Evolutionary conservation across 805 yeast genomes (phyloP).

Genomic region (Candida alai): DNA sequence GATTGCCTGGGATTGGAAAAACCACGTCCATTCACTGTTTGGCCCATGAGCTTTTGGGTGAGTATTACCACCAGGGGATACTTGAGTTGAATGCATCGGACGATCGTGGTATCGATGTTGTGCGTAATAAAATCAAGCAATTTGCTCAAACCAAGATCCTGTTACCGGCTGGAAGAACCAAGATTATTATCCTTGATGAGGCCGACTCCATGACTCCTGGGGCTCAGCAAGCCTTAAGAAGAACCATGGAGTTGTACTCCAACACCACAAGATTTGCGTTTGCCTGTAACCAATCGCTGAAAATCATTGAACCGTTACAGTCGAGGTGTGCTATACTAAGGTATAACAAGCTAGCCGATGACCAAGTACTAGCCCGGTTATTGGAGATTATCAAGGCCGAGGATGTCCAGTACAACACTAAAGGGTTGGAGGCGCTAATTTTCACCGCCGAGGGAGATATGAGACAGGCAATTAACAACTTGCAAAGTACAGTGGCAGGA

Average conservation of each 20-base stretch:
- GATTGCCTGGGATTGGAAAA: slow-evolving; percentile 96
- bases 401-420: slow-evolving; percentile 73
- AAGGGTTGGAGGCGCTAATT: slow-evolving; percentile 87
- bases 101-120: slow-evolving; percentile 96
- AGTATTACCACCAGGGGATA: slow-evolving; percentile 72
- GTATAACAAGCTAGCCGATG: slow-evolving; percentile 76
- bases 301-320: slow-evolving; percentile 95
- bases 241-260: slow-evolving; percentile 96
- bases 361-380: slow-evolving; percentile 75
- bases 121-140: slow-evolving; percentile 86
- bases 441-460: slow-evolving; percentile 98
- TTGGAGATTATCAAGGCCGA: slow-evolving; percentile 68
- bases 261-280: slow-evolving; percentile 96
- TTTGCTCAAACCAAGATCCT: slow-evolving; percentile 93
- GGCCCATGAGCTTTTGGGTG: slow-evolving; percentile 79
- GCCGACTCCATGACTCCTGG: slow-evolving; percentile 97
- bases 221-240: slow-evolving; percentile 89
- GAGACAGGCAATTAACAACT: slow-evolving; percentile 95
- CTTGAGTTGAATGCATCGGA: slow-evolving; percentile 94
- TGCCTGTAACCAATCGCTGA: slow-evolving; percentile 92
- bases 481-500: slow-evolving; percentile 93
- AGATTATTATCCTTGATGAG: slow-evolving; percentile 89
- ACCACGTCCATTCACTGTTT: slow-evolving; percentile 91
- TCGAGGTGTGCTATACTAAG: slow-evolving; percentile 94
- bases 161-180: slow-evolving; percentile 86